These are phyloP conservation scores for Saccharum spontaneum DNA, from an alignment of 176 grass and related monocot genomes.

Conservation along the genomic window DNA sequence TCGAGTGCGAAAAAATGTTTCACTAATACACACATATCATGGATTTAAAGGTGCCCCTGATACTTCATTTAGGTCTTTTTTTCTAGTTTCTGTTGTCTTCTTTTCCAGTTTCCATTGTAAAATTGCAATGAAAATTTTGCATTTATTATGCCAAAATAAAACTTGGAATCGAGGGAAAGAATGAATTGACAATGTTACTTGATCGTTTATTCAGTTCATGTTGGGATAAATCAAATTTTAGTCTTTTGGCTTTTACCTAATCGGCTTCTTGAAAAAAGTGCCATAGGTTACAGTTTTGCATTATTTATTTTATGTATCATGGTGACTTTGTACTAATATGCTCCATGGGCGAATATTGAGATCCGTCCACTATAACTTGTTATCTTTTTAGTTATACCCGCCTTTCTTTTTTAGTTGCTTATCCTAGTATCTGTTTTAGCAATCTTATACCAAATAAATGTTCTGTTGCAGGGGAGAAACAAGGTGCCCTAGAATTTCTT, in stretches of 20 bases:
- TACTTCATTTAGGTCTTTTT: background rate
- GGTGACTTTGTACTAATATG: conserved; percentile 8
- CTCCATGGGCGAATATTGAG: background rate
- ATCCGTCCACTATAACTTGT: conserved; percentile 3
- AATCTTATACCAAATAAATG: conserved; percentile 15
- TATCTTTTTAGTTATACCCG: background rate
- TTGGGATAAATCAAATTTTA: background rate
- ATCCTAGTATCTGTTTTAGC: background rate
- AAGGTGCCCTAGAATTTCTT: conserved; percentile 92
- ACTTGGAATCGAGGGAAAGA: background rate
- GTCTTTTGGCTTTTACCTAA: background rate
- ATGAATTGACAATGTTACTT: background rate
- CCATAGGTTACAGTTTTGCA: background rate
- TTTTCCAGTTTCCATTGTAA: background rate
- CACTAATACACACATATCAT: conserved; percentile 96
- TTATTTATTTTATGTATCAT: background rate
- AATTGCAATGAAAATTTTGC: background rate
- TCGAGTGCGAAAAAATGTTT: conserved; percentile 88
- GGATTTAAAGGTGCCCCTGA: conserved; percentile 86
- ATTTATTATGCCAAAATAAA: conserved; percentile 11
- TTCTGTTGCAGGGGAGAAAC: conserved; percentile 82
- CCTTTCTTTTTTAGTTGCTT: background rate
- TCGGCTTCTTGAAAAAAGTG: background rate
- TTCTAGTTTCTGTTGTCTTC: background rate
- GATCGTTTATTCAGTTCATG: background rate